Evolutionary conservation across 495 filamentous ascomycete species (phyloP).

Genomic region (Aspergillus carlsbadensis): DNA sequence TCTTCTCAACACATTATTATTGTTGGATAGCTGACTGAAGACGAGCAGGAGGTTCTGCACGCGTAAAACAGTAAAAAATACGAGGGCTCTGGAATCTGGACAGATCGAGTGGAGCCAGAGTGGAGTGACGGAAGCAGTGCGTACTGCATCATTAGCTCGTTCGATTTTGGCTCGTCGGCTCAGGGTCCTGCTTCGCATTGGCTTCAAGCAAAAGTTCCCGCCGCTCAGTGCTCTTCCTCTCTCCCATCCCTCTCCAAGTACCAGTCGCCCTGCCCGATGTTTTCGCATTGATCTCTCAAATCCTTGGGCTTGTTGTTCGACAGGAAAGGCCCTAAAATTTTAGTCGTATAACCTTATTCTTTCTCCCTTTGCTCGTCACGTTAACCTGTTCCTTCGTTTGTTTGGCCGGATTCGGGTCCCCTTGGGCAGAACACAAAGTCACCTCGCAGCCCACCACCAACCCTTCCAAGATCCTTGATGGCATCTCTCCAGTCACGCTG

Average conservation of each 20-base stretch:
- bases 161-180: neutral
- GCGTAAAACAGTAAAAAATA: neutral
- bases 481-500: neutral
- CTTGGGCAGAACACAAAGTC: neutral
- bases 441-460: neutral
- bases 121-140: conserved; percentile 4
- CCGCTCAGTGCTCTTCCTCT: too few species aligned
- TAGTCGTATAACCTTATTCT: neutral
- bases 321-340: too few species aligned
- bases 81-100: too few species aligned
- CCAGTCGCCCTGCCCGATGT: too few species aligned
- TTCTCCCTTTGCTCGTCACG: neutral
- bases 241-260: too few species aligned
- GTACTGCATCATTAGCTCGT: neutral
- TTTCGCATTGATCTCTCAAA: too few species aligned
- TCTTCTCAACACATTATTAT: too few species aligned
- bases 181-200: neutral
- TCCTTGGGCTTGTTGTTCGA: too few species aligned
- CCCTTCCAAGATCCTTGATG: neutral
- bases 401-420: conserved; percentile 1
- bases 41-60: conserved; percentile 8
- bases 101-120: neutral
- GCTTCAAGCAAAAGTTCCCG: neutral
- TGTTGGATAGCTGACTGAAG: neutral
- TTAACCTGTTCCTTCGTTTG: neutral